These are phyloP conservation scores for Stephania cephalantha DNA, from an alignment of 164 flowering plant genomes.

Conservation along the genomic window DNA sequence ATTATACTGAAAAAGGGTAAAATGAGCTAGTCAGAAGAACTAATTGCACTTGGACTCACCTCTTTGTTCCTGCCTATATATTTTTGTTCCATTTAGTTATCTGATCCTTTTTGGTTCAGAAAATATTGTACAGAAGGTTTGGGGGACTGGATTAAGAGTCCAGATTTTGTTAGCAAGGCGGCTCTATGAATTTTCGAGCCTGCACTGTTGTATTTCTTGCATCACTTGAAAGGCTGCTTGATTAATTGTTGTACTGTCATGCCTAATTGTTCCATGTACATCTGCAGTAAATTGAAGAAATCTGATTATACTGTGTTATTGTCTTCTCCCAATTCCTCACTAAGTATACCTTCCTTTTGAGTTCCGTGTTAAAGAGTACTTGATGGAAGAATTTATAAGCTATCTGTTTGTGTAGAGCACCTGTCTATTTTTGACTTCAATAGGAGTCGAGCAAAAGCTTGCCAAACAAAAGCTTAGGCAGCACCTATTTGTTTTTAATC, in stretches of 20 bases:
- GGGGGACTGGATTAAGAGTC: conserved; percentile 13
- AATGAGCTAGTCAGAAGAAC: conserved; percentile 14
- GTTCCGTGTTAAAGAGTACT: no score
- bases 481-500: no score
- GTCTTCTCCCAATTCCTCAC: background rate
- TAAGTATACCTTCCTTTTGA: background rate
- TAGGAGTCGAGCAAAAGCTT: no score
- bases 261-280: conserved; percentile 20
- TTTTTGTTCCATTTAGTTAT: background rate
- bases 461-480: no score
- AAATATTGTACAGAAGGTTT: conserved; percentile 24
- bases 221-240: conserved; percentile 1
- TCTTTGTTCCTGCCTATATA: background rate
- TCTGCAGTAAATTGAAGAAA: conserved; percentile 21
- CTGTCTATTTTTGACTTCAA: no score
- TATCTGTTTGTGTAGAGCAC: no score
- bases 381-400: no score
- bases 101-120: conserved; percentile 12
- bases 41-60: conserved; percentile 12
- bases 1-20: conserved; percentile 16
- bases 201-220: conserved; percentile 2
- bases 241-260: conserved; percentile 14
- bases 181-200: conserved; percentile 11
- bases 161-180: conserved; percentile 13
- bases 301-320: background rate